A percentile compares a stretch with the other conserved stretches of the same genome.
phyloP scores from a whole-genome alignment of 805 yeast species.

The Nakazawaea ernobii region DNA sequence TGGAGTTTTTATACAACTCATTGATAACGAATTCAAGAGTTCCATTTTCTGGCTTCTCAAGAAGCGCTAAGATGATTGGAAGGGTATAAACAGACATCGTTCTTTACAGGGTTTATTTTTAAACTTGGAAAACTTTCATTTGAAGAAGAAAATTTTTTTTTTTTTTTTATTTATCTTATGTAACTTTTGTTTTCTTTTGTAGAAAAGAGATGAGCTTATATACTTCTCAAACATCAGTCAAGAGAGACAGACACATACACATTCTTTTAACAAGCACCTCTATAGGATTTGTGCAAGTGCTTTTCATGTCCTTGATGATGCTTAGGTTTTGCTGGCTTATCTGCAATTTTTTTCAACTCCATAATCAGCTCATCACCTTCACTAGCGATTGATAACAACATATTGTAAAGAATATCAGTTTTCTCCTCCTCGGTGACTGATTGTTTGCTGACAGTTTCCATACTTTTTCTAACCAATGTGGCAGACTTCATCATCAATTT shows the following conservation, averaged over 20 bases:
- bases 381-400: slow-evolving; percentile 49
- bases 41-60: slow-evolving; percentile 6
- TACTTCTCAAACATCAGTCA: background rate
- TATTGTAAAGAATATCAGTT: slow-evolving; percentile 33
- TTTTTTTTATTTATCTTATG: background rate
- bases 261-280: slow-evolving; percentile 24
- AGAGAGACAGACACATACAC: background rate
- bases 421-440: slow-evolving; percentile 19
- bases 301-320: slow-evolving; percentile 3
- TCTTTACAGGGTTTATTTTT: too few species aligned
- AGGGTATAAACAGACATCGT: slow-evolving; percentile 3
- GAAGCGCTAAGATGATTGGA: background rate
- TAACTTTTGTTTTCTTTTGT: too few species aligned
- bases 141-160: background rate
- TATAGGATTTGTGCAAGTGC: slow-evolving; percentile 20
- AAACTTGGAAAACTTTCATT: too few species aligned
- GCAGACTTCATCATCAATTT: slow-evolving; percentile 48
- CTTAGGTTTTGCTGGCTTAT: background rate
- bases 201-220: background rate
- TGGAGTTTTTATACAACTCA: slow-evolving; percentile 4
- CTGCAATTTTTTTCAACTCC: slow-evolving; percentile 16
- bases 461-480: slow-evolving; percentile 30
- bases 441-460: slow-evolving; percentile 10
- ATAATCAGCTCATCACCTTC: slow-evolving; percentile 42
- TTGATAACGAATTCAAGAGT: slow-evolving; percentile 1